Evolutionary conservation across 441 rosid species (phyloP), one percentile per base, ranked within the genome.

Genomic region (Manihot esculenta): DNA sequence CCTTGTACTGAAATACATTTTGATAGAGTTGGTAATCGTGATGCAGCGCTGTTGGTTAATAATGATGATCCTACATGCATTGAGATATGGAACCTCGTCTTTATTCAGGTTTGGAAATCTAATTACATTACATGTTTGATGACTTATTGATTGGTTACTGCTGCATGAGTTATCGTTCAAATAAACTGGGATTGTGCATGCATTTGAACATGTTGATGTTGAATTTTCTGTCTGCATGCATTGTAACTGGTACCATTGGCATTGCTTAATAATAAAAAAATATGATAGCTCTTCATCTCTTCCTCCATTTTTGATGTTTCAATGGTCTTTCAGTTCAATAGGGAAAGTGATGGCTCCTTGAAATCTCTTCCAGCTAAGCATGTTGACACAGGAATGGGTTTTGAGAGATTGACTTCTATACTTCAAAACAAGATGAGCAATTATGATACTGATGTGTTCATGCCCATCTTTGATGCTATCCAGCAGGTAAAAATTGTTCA

Each of bases 331-430:
- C 84, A 96, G 99, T 96, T 86, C 79, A 96, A 96, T 64, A 83
- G 99, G 85, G 99, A 96, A 84, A 87, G 76, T 54, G 96, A 93
- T 79, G 91, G 97, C 35, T 84, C 94, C 30, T 83, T 96, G 71
- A 96, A 89, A 79, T 81, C 89, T 80, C 84, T 96, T 63, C 98
- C 97, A 21, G 93, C 97, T 66, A 91, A 88, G 88, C 98, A 96
- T 84, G 99, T 96, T 74, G 99, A 96, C 79, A 96, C 98, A 57
- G 99, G 99, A 74, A 0, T 96, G 99, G 99, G 99, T 17, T 93
- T 96, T 66, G 98, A 96, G 84, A 90, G 99, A 77, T 75, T 96
- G 81, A 88, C 96, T 75, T 91, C 97, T 55, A 78, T 91, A 68
- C 94, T 96, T 65, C 99, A 93, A 76, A 86, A 89, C 81, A 91